Conservation (phyloP, 139 green algal genomes). For the Volvox reticuliferus region DNA sequence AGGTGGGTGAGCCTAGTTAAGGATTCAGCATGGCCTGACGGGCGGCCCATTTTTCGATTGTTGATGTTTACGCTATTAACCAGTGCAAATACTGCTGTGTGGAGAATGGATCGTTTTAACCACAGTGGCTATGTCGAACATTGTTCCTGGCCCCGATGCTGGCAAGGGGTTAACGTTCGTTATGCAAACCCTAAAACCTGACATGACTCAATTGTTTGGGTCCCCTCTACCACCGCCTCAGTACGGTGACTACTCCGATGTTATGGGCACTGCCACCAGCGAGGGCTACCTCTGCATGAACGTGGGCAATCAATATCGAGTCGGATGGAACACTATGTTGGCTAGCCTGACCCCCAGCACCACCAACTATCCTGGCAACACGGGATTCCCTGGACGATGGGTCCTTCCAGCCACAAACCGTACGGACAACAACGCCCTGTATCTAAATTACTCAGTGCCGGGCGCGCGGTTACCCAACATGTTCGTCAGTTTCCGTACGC, state of each 20-base stretch:
- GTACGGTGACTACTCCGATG: conserved; percentile 25
- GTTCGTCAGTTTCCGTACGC: conserved; percentile 17
- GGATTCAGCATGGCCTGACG: no score
- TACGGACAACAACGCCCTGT: conserved; percentile 8
- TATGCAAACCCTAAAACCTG: no score
- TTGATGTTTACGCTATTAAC: no score
- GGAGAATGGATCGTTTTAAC: no score
- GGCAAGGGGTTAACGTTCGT: no score
- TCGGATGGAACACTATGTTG: conserved; percentile 15
- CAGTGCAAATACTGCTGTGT: no score
- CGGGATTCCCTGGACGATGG: not conserved
- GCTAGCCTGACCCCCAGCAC: not conserved
- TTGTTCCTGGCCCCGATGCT: no score
- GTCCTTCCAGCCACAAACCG: not conserved
- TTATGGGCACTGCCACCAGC: conserved; percentile 19
- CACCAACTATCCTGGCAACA: not conserved
- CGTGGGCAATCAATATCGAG: not conserved
- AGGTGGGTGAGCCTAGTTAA: not conserved
- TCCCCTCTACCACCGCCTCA: not conserved
- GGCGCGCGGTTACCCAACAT: not conserved
- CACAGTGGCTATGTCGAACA: no score
- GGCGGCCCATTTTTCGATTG: no score
- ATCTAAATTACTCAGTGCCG: not conserved
- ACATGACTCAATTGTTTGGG: no score
- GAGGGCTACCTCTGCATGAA: conserved; percentile 45